These are phyloP conservation scores for Salix exigua DNA, from an alignment of 345 rosid species.

Conservation along the genomic window DNA sequence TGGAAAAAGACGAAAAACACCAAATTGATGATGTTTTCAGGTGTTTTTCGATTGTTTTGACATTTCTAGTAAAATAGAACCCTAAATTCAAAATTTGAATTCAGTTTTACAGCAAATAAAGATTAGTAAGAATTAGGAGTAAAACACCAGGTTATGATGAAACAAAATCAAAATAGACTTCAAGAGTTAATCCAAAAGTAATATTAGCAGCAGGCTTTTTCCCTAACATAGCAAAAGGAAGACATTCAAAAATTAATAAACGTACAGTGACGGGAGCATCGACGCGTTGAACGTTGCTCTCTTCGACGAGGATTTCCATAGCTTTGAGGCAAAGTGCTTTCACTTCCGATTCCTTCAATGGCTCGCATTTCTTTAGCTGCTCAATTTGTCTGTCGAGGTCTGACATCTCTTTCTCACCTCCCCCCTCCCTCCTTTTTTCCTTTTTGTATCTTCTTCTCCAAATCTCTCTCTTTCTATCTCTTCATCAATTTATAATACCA, in stretches of 20 bases:
- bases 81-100: neutral
- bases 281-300: slow-evolving; percentile 94
- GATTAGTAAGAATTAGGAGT: neutral
- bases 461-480: neutral
- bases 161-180: neutral
- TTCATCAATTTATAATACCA: neutral
- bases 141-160: neutral
- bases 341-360: slow-evolving; percentile 90
- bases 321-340: slow-evolving; percentile 94
- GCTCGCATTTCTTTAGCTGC: slow-evolving; percentile 94
- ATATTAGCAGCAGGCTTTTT: neutral
- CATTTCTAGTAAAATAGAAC: neutral
- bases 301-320: slow-evolving; percentile 93
- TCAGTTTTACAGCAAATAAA: neutral
- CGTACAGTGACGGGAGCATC: slow-evolving; percentile 94
- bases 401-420: slow-evolving; percentile 54
- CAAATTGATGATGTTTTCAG: no score
- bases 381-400: slow-evolving; percentile 95
- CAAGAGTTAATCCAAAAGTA: neutral
- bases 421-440: neutral
- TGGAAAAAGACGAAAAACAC: no score
- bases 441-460: neutral
- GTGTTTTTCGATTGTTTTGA: no score
- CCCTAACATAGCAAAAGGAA: neutral
- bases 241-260: neutral